Evolutionary conservation across 257 asterid genomes (phyloP), one percentile per base, ranked within the genome.

Genomic region (Lantana camara): DNA sequence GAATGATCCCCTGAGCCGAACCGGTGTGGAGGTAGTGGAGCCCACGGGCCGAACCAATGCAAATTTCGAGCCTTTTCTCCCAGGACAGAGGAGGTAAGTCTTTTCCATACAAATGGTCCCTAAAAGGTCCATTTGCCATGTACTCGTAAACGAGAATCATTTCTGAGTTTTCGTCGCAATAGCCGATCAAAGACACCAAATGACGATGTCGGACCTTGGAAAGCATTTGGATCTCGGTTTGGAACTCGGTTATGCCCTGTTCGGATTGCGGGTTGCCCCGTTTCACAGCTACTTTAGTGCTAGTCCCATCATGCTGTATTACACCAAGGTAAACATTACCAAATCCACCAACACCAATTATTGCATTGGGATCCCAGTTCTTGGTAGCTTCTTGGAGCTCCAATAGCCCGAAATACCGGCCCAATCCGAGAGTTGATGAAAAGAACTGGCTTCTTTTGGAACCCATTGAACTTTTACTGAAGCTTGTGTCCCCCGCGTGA

Each of bases 1-100:
- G 92, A 55, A 84, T 87, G 60, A 87, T 87, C 19, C 85, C 87
- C 13, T 72, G 68, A 15, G 83, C 69, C 0, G 83, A 74, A 24
- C 92, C 95, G 0, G 93, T 87, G 63, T 87, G 95, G 62, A 87
- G 88, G 77, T 87, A 87, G 29, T 87, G 90, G 7, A 87, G 83
- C 3, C 95, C 90, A 3, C 93, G 85, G 45, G 95, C 93, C 0
- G 93, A 69, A 14, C 93, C 95, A 1, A 84, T 87, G 52, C 88
- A 82, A 3, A 80, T 63, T 47, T 87, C 95, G 4, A 74, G 81
- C 65, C 95, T 72, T 44, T 82, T 85, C 53, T 80, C 82, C 95
- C 95, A 87, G 0, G 80, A 47, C 23, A 87, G 44, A 1, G 82
- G 10, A 44, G 50, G 50, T 16, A 44, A 82, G 9, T 15, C 17